Percentiles rank a stretch among this genome's conserved stretches.
Evolutionary conservation across 2,329 filamentous ascomycete genomes (phyloP).

Genomic region (Macroventuria anomochaeta): DNA sequence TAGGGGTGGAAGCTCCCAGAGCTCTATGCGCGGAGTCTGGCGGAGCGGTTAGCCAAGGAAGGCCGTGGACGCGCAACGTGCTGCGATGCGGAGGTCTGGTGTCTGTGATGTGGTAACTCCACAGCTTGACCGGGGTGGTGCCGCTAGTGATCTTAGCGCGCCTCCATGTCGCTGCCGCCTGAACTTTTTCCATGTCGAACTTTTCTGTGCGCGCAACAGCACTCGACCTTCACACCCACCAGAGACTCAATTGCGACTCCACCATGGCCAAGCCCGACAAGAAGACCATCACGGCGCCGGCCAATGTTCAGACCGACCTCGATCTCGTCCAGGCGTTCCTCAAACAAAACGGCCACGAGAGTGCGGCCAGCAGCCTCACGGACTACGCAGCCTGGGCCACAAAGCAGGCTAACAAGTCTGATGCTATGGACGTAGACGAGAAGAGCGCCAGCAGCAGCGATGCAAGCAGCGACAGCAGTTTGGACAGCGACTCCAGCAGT

Average conservation of each 20-base stretch:
- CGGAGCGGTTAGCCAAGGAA: neutral
- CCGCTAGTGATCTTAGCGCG: constrained; percentile 19
- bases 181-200: constrained; percentile 24
- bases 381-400: constrained; percentile 42
- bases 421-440: constrained; percentile 42
- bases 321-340: constrained; percentile 47
- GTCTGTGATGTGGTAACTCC: constrained; percentile 23
- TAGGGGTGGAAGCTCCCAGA: neutral
- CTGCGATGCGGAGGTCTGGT: constrained; percentile 26
- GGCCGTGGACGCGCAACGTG: constrained; percentile 11
- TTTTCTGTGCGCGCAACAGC: constrained; percentile 24
- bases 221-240: neutral
- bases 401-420: constrained; percentile 18
- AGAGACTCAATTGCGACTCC: neutral
- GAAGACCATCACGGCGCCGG: constrained; percentile 24
- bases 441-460: constrained; percentile 33
- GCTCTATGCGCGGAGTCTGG: neutral
- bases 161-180: constrained; percentile 14
- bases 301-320: constrained; percentile 25
- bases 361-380: constrained; percentile 38
- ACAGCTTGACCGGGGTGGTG: constrained; percentile 4
- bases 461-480: constrained; percentile 27
- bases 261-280: constrained; percentile 37
- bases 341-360: constrained; percentile 41
- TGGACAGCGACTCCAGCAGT: constrained; percentile 34